Percentiles rank a stretch among this genome's conserved stretches.
These are phyloP conservation scores for Pachysolen tannophilus DNA, from an alignment of 805 yeast species.

Conservation along the genomic window DNA sequence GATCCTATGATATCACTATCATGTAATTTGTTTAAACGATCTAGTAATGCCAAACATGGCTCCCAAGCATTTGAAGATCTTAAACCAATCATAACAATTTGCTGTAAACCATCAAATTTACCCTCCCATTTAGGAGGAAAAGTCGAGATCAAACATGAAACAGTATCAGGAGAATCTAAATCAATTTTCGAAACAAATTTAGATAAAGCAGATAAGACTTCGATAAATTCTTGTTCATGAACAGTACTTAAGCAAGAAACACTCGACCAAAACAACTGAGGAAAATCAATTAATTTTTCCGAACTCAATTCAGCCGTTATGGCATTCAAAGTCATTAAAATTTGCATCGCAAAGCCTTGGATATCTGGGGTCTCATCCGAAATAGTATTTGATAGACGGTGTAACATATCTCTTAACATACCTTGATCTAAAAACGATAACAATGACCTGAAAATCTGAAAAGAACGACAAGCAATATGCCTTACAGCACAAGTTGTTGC, in stretches of 20 bases:
- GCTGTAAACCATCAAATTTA: conserved; percentile 80
- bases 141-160: conserved; percentile 70
- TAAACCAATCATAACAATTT: conserved; percentile 71
- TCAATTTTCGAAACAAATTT: conserved; percentile 85
- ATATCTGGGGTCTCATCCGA: conserved; percentile 85
- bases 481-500: conserved; percentile 97
- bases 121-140: conserved; percentile 98
- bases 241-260: conserved; percentile 86
- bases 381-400: conserved; percentile 85
- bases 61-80: conserved; percentile 77
- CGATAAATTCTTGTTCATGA: conserved; percentile 90
- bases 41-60: conserved; percentile 64
- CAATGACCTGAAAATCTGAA: conserved; percentile 83
- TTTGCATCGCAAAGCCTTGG: conserved; percentile 96
- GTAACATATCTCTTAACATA: conserved; percentile 91
- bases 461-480: conserved; percentile 94
- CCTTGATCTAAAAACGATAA: conserved; percentile 74
- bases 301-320: conserved; percentile 80
- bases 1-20: conserved; percentile 75
- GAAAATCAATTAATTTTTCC: conserved; percentile 73
- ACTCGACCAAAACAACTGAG: conserved; percentile 92
- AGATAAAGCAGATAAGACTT: conserved; percentile 72
- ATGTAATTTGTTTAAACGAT: conserved; percentile 55
- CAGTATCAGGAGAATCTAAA: conserved; percentile 76
- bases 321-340: conserved; percentile 91